phyloP scores from a whole-genome alignment of 176 grass and related monocot species.

The Lolium perenne region DNA sequence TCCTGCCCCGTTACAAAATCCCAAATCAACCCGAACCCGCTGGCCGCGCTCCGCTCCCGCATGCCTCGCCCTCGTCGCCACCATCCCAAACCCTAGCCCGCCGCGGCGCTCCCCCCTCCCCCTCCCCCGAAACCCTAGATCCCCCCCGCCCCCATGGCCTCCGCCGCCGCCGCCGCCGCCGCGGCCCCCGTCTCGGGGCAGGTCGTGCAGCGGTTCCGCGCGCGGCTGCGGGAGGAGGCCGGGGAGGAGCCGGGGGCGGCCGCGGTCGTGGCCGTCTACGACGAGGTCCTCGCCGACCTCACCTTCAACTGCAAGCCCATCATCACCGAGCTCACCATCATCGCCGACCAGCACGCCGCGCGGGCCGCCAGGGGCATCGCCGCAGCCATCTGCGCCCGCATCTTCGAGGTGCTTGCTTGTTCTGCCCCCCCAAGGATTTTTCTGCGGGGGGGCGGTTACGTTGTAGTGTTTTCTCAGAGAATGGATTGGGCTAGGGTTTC shows the following conservation, averaged over 20 bases:
- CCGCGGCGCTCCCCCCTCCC: too few relatives aligned
- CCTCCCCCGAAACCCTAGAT: neutral
- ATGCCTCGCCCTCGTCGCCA: constrained; percentile 37
- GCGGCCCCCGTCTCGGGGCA: constrained; percentile 31
- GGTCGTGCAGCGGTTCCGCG: constrained; percentile 64
- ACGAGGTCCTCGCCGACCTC: constrained; percentile 73
- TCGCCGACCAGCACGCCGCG: constrained; percentile 66
- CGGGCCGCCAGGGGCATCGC: constrained; percentile 73
- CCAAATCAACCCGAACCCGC: constrained; percentile 25
- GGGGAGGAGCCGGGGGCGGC: constrained; percentile 36
- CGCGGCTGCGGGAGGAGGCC: constrained; percentile 63
- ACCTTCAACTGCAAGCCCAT: constrained; percentile 99
- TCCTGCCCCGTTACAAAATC: constrained; percentile 40
- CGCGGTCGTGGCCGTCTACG: constrained; percentile 70
- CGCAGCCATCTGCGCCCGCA: constrained; percentile 73
- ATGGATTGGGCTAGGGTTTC: neutral
- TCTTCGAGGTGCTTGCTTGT: constrained; percentile 64
- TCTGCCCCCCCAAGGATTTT: neutral
- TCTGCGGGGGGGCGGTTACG: neutral
- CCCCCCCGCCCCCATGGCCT: constrained; percentile 28
- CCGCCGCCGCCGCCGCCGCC: constrained; percentile 30
- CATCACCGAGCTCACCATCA: constrained; percentile 94
- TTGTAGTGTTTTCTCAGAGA: neutral
- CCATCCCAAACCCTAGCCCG: constrained; percentile 52
- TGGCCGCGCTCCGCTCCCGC: neutral